Base-by-base conservation (phyloP, 2,329 filamentous ascomycete genomes). In the Apiospora marii region DNA sequence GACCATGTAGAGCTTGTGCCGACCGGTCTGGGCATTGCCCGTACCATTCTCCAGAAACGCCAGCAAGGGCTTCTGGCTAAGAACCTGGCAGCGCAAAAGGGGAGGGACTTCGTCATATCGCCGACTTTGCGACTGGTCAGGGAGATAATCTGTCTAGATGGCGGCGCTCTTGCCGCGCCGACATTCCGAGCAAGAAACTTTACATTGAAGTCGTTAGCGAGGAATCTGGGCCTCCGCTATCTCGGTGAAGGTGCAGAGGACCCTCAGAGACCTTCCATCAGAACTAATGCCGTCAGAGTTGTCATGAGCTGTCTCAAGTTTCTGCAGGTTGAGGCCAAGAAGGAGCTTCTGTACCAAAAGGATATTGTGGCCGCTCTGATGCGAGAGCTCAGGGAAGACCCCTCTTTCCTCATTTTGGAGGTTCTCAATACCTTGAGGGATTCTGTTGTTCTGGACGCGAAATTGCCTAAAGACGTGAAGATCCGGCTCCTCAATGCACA, bases 91-190 rank as follows among this genome's bases (percentile, higher is more conserved):
- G 91, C 94, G 0, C 92, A 93, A 34, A 95, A 94, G 81, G 88
- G 91, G 68, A 98, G 97, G 79, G 94, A 95, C 51, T 94, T 94
- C 81, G 86, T 98, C 73, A 95, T 98, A 74, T 96, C 94, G 3
- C 96, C 96, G 0, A 95, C 93, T 34, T 84, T 99, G 73, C 91
- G 96, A 72, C 85, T 99, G 70, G 87, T 99, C 73, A 93, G 92
- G 70, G 96, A 99, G 83, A 88, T 95, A n/a, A 90, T 94, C 22
- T 91, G 88, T 71, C 93, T 98, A 75, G 95, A 98, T 82, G 95
- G 95, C 22, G 97, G 96, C 19, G 89, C 91, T 58, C 87, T 95
- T 71, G 94, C 95, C 41, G 92, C 90, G 76, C 88, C 92, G 67
- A 87, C 98, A 46, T 97, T 97, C 80, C 88, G 92, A 70, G 91